Evolutionary conservation across 2,329 filamentous ascomycete species (phyloP).

Genomic region (Beauveria scarabaeidicola): DNA sequence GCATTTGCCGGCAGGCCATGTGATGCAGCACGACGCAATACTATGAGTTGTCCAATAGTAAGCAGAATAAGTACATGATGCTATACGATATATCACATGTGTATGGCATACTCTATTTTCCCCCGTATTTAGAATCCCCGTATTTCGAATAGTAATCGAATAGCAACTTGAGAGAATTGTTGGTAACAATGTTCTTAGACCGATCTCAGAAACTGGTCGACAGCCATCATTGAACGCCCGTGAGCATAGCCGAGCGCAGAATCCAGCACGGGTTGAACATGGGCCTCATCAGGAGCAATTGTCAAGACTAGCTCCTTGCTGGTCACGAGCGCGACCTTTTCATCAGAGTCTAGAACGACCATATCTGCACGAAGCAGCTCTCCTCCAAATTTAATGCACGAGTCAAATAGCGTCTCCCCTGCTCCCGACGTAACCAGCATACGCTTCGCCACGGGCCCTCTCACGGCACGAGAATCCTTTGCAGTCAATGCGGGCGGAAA

Average conservation of each 20-base stretch:
- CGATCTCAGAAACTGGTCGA: background rate
- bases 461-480: background rate
- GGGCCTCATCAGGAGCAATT: background rate
- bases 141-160: background rate
- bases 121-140: too few species aligned
- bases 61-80: too few species aligned
- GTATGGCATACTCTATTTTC: too few species aligned
- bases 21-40: too few species aligned
- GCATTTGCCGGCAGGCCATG: background rate
- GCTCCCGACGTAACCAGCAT: background rate
- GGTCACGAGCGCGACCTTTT: background rate
- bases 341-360: background rate
- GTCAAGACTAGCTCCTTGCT: background rate
- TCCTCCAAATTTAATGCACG: background rate
- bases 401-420: slow-evolving; percentile 2
- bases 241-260: background rate
- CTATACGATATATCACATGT: too few species aligned
- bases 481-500: background rate
- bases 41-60: too few species aligned
- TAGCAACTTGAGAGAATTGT: background rate
- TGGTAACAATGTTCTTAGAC: background rate
- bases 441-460: background rate
- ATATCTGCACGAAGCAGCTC: background rate
- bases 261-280: background rate
- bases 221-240: background rate